phyloP scores from a whole-genome alignment of 169 alveolate genomes.

The Eimeria praecox region DNA sequence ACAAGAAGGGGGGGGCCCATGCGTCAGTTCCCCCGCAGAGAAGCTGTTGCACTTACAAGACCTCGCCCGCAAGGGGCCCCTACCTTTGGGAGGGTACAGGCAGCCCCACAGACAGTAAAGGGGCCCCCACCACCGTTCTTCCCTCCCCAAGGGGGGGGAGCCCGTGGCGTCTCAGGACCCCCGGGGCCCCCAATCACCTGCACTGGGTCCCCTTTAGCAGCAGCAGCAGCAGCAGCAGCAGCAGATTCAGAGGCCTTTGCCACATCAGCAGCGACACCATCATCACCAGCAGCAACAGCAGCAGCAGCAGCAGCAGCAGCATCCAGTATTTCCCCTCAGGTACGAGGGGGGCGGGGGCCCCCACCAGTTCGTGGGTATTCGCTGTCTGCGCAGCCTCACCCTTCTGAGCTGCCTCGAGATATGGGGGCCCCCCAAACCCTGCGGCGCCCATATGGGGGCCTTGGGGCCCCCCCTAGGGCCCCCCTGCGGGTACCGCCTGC shows the following conservation, averaged over 20 bases:
- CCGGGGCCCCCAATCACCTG: background rate
- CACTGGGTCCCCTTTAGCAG: background rate
- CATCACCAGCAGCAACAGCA: slow-evolving; percentile 22
- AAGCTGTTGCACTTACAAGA: background rate
- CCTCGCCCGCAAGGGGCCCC: background rate
- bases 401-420: background rate
- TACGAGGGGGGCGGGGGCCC: background rate
- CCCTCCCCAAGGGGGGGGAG: background rate
- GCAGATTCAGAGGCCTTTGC: background rate
- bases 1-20: slow-evolving; percentile 24
- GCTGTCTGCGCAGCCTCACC: background rate
- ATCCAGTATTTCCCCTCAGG: background rate
- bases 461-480: background rate
- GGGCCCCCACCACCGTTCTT: too few species aligned
- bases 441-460: too few species aligned
- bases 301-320: slow-evolving; percentile 15
- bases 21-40: background rate
- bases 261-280: background rate
- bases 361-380: background rate
- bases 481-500: background rate
- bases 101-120: background rate
- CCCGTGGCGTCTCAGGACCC: background rate
- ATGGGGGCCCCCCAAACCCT: background rate
- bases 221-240: slow-evolving; percentile 33
- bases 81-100: background rate